These are phyloP conservation scores for Buxus sempervirens DNA, from an alignment of 164 flowering plant species.

Conservation along the genomic window DNA sequence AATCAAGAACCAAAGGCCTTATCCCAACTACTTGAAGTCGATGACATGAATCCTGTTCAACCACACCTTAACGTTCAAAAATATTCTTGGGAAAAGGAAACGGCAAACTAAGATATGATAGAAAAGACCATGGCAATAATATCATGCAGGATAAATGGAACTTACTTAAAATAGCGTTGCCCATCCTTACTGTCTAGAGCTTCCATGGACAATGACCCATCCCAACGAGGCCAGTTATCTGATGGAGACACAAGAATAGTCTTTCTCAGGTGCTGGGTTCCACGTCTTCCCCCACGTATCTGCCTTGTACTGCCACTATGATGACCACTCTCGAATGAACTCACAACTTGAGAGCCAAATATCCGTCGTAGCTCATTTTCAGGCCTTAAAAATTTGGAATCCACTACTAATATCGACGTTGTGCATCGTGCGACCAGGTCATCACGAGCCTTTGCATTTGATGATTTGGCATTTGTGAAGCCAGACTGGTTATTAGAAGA, in stretches of 20 bases:
- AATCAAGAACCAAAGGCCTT: too few relatives aligned
- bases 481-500: constrained; percentile 24
- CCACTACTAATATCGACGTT: constrained; percentile 46
- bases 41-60: too few relatives aligned
- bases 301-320: constrained; percentile 63
- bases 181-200: constrained; percentile 66
- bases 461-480: constrained; percentile 23
- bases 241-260: constrained; percentile 69
- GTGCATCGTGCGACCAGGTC: constrained; percentile 23
- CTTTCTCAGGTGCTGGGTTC: constrained; percentile 49
- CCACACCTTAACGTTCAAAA: too few relatives aligned
- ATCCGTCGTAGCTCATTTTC: constrained; percentile 87
- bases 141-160: background rate
- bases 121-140: background rate
- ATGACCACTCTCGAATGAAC: constrained; percentile 60
- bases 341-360: constrained; percentile 92
- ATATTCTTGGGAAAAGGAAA: too few relatives aligned
- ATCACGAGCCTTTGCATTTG: constrained; percentile 17
- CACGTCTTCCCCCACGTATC: constrained; percentile 73
- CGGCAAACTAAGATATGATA: too few relatives aligned
- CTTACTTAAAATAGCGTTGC: constrained; percentile 59
- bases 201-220: constrained; percentile 87
- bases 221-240: constrained; percentile 89
- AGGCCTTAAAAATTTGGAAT: constrained; percentile 75
- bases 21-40: too few relatives aligned